Evolutionary conservation across 2,329 filamentous ascomycete species (phyloP), one percentile per base, ranked within the genome.

Genomic region (Blastomyces parvus): DNA sequence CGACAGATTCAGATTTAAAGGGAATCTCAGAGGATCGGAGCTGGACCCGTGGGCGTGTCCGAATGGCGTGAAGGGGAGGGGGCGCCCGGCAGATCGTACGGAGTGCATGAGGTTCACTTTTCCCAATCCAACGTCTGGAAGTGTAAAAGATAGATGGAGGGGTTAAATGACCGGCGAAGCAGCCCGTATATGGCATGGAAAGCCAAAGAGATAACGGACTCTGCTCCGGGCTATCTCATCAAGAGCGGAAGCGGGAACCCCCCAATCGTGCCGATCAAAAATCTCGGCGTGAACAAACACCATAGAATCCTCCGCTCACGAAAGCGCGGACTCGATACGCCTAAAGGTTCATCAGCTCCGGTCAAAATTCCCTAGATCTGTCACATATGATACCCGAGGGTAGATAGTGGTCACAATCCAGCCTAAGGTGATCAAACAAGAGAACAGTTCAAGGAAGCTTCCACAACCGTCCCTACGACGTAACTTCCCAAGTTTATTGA

Each of bases 21-120:
- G 67, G 52, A 71, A 69, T 63, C 65, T 66, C n/a, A 68, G 63
- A 60, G 63, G 64, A 67, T 69, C 69, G 56, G 70, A 69, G 60
- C 68, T 68, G 61, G 67, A 69, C 65, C 70, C 65, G 64, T 71
- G 69, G 62, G 57, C 27, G 17, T 63, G 62, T 64, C 66, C 63
- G 50, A 66, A 64, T 22, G 64, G 58, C 63, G 62, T 63, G 64
- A 62, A 63, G 33, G 64, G 66, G 30, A 66, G 62, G 56, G 65
- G 62, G 52, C 33, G 40, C 58, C 64, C 61, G 59, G 63, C 57
- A 48, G 66, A 62, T 44, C 62, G 64, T 67, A 67, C 53, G 60
- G 64, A 67, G 63, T 67, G 66, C 66, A 67, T 66, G 60, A 65
- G 66, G 63, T 60, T 62, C 25, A 55, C 48, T 38, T 19, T 46